Base-by-base conservation (phyloP, 2,329 filamentous ascomycete genomes). In the Colletotrichum orbiculare region DNA sequence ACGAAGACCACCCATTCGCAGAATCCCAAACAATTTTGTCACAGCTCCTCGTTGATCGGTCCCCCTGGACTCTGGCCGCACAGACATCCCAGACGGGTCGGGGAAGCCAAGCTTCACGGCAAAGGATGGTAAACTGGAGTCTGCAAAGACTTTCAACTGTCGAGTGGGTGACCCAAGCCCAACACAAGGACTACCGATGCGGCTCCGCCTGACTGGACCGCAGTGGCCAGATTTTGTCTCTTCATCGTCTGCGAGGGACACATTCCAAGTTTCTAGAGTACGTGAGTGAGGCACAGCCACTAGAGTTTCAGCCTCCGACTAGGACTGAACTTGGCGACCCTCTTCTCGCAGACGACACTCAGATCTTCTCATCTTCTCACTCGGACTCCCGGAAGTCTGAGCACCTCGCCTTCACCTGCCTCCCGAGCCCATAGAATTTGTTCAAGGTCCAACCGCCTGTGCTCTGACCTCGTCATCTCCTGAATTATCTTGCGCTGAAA, bases 21-120 rank as follows among this genome's bases (percentile, higher is more conserved):
- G 37, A 11, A 66, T 64, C 48, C 49, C 53, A 66, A 66, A 66
- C 64, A 66, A 49, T 54, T 60, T 60, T 66, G 64, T 54, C 64
- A 60, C 64, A 66, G 41, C 11, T 56, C 42, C 42, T 57, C 59
- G 58, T 60, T 64, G 60, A 66, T 54, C 64, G 47, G 43, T 33
- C 37, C 47, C 48, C 53, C n/a, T 10, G 54, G 6, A 49, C 48
- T 48, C 25, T 42, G 12, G 42, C 37, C 39, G 64, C 60, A 64
- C 64, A 50, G 54, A 64, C 64, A 9, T 46, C 46, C 25, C 35
- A 34, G 25, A 52, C 38, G 46, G 42, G 10, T 13, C 41, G 46
- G 55, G 39, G 35, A 34, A 13, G 41, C 52, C 52, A 56, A 53
- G 58, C 52, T 35, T 39, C 41, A 49, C 34, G 42, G 47, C 54